phyloP scores from a whole-genome alignment of 176 grass and related monocot species.

The Phyllostachys edulis region DNA sequence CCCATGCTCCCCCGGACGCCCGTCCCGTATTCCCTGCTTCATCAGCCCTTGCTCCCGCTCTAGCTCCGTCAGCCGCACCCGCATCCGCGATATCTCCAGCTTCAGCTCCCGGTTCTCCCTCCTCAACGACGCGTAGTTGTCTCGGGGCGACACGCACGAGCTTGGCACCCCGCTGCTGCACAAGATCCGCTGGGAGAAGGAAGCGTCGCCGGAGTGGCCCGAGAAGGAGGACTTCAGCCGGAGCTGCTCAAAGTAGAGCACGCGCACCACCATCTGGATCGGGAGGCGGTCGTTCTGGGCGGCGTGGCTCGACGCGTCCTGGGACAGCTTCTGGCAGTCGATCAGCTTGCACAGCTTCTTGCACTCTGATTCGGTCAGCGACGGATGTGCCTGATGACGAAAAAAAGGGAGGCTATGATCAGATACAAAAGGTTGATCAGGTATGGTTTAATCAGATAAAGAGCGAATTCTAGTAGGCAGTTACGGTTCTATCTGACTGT shows the following conservation, averaged over 20 bases:
- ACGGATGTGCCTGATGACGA: slow-evolving; percentile 65
- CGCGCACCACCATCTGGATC: slow-evolving; percentile 63
- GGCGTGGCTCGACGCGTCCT: slow-evolving; percentile 69
- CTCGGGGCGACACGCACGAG: slow-evolving; percentile 57
- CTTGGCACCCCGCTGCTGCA: slow-evolving; percentile 56
- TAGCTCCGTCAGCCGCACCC: slow-evolving; percentile 70
- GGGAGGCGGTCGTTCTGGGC: slow-evolving; percentile 82
- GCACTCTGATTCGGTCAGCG: slow-evolving; percentile 86
- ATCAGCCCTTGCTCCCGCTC: slow-evolving; percentile 84
- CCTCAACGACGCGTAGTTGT: slow-evolving; percentile 84
- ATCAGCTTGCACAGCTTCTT: slow-evolving; percentile 93
- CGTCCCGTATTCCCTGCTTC: slow-evolving; percentile 51
- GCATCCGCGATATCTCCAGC: slow-evolving; percentile 82
- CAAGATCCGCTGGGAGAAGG: slow-evolving; percentile 47
- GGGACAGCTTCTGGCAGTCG: slow-evolving; percentile 68
- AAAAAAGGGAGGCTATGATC: background rate
- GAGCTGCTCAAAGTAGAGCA: slow-evolving; percentile 85
- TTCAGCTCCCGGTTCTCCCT: slow-evolving; percentile 88
- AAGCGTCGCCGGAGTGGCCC: slow-evolving; percentile 19
- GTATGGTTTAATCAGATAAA: background rate
- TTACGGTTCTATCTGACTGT: background rate
- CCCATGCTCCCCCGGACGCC: slow-evolving; percentile 38
- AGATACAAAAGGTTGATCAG: background rate
- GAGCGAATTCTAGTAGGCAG: too few relatives aligned
- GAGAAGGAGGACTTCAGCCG: slow-evolving; percentile 50